Base-by-base conservation (phyloP, 495 filamentous ascomycete species). In the Penicillium arizonense region DNA sequence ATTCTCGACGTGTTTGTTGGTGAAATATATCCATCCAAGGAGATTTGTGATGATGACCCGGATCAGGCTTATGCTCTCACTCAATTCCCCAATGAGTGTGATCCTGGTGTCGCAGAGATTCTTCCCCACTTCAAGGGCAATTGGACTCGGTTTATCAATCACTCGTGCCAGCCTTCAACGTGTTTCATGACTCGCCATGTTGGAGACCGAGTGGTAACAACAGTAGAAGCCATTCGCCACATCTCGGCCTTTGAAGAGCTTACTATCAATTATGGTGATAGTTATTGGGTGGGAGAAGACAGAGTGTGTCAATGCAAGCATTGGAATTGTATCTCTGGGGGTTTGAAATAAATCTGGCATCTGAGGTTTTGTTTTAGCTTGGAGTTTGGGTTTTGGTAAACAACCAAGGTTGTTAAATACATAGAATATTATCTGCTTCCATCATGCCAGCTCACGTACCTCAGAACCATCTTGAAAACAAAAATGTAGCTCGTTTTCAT, bases 71-170 rank as follows among this genome's bases (percentile, higher is more conserved):
- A 47, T n/a, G 35, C 45, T 2, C 18, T 50, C 26, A 41, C 10
- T 3, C 14, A 49, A 36, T 41, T 47, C 33, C 10, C 5, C 12
- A 18, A 36, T 16, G n/a, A 38, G 32, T 12, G 23, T 12, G 3
- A 49, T 63, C 30, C 46, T 43, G 23, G 16, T 52, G 1, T 33
- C 52, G 34, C 40, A 3, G 12, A 13, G 21, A 32, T 3, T 23
- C 14, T 20, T 23, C 44, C 56, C 0, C 30, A 45, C 1, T 16
- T 39, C 4, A 57, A 64, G 34, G 79, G 79, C 0, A 78, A 76
- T 39, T 77, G 77, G 47, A 88, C 87, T 5, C 70, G 88, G 12
- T 92, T 84, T 61, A 80, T 90, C 65, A 90, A 89, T 57, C 88
- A 91, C 60, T 85, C 80, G 18, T 92, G 88, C 64, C 71, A 83